A percentile compares a stretch with the other conserved stretches of the same genome.
Conservation (phyloP, 2,329 filamentous ascomycete genomes). For the Plectosphaerella sp. region DNA sequence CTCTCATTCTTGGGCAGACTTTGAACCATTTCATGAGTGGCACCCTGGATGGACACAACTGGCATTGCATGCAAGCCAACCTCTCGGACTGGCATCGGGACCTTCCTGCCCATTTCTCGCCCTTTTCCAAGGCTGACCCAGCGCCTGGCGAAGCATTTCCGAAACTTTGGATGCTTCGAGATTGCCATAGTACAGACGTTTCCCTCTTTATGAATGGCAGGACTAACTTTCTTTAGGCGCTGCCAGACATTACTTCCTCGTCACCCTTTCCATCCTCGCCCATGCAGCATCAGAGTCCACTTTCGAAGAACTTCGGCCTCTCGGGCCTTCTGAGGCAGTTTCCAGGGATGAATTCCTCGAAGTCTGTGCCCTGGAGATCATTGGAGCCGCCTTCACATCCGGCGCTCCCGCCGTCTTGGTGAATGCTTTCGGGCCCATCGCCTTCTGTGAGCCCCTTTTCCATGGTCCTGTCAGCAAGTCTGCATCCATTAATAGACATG, state of each 20-base stretch:
- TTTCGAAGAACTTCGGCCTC: background rate
- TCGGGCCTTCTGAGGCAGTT: background rate
- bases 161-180: conserved; percentile 31
- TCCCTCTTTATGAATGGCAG: background rate
- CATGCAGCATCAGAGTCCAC: conserved; percentile 10
- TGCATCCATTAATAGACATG: too few relatives aligned
- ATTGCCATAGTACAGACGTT: conserved; percentile 33
- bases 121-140: conserved; percentile 20
- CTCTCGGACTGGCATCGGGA: conserved; percentile 23
- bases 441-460: conserved; percentile 31
- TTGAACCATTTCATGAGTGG: conserved; percentile 32
- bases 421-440: conserved; percentile 43
- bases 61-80: conserved; percentile 15
- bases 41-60: conserved; percentile 6
- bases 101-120: conserved; percentile 24
- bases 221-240: conserved; percentile 24
- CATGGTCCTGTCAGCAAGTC: too few relatives aligned
- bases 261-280: conserved; percentile 26
- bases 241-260: conserved; percentile 36
- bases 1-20: conserved; percentile 35
- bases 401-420: conserved; percentile 36
- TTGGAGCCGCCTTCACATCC: conserved; percentile 39
- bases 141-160: conserved; percentile 22
- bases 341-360: conserved; percentile 23
- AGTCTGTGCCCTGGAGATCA: conserved; percentile 29